Evolutionary conservation across 2,329 filamentous ascomycete species (phyloP).

Genomic region (Exophiala spinifera): DNA sequence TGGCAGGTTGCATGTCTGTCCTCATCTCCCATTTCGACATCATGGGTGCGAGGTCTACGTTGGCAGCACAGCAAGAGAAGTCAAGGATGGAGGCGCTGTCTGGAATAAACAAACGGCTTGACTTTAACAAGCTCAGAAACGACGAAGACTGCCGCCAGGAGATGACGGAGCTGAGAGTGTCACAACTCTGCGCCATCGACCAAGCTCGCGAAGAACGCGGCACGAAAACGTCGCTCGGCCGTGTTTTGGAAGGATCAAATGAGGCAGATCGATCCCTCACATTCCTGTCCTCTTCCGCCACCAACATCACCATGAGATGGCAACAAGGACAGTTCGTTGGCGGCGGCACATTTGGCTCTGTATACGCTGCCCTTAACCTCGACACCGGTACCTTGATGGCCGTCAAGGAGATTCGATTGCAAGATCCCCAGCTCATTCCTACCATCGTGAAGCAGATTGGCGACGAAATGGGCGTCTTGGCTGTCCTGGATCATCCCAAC

Average conservation of each 20-base stretch:
- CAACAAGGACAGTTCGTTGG: constrained; percentile 98
- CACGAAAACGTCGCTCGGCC: constrained; percentile 78
- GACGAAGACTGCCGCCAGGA: constrained; percentile 80
- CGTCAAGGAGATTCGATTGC: constrained; percentile 95
- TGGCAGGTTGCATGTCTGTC: constrained; percentile 94
- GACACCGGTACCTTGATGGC: constrained; percentile 97
- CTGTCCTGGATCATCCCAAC: constrained; percentile 94
- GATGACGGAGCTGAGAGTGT: constrained; percentile 72
- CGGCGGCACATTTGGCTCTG: constrained; percentile 93
- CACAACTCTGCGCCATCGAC: constrained; percentile 73
- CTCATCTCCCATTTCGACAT: constrained; percentile 99
- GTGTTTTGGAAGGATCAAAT: constrained; percentile 89
- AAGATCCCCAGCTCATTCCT: constrained; percentile 93
- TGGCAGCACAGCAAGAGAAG: constrained; percentile 91
- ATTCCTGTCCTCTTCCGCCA: constrained; percentile 87
- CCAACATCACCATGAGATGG: constrained; percentile 94
- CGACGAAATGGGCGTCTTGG: constrained; percentile 94
- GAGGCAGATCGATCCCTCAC: constrained; percentile 94
- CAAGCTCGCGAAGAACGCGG: constrained; percentile 73
- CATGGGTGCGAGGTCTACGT: constrained; percentile 89
- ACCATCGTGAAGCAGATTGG: constrained; percentile 90
- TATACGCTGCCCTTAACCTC: constrained; percentile 95
- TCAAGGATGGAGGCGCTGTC: constrained; percentile 78
- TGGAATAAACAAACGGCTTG: constrained; percentile 68
- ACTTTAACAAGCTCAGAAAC: constrained; percentile 69